Conservation (phyloP, 306 rosid genomes). For the Neltuma alba region DNA sequence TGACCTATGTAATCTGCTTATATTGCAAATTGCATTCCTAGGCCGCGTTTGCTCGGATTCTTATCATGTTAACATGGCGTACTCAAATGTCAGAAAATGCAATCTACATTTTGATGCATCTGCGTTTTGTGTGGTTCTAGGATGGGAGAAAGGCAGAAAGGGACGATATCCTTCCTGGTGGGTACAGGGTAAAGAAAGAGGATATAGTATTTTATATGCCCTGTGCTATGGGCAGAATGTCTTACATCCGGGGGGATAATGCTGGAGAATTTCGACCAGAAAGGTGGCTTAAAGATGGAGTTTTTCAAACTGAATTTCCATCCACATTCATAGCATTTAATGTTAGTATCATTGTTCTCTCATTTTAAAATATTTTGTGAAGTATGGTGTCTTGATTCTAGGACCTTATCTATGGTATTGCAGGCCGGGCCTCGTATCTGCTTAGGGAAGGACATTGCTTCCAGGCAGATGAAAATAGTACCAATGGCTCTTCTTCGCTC, state of each 20-base stretch:
- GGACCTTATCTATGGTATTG: background rate
- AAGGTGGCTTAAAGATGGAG: slow-evolving; percentile 10
- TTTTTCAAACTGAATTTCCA: background rate
- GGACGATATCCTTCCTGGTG: background rate
- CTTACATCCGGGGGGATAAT: background rate
- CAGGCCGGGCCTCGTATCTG: no score
- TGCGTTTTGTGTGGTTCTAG: background rate
- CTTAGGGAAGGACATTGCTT: background rate
- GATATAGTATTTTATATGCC: background rate
- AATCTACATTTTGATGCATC: background rate
- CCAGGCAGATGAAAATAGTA: slow-evolving; percentile 1
- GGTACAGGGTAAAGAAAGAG: background rate
- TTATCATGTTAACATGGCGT: background rate
- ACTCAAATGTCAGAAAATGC: background rate
- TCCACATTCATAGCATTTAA: background rate
- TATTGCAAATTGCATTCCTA: background rate
- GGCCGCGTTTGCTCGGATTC: background rate
- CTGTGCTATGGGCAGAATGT: no score
- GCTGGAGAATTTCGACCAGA: background rate
- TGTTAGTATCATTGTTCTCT: background rate
- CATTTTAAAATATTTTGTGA: background rate
- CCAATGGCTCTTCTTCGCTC: background rate
- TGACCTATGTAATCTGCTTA: background rate
- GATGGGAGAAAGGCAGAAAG: background rate
- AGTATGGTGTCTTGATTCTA: background rate